These are phyloP conservation scores for Earliella scabrosa DNA, from an alignment of 1,284 basidiomycete species.

Conservation along the genomic window DNA sequence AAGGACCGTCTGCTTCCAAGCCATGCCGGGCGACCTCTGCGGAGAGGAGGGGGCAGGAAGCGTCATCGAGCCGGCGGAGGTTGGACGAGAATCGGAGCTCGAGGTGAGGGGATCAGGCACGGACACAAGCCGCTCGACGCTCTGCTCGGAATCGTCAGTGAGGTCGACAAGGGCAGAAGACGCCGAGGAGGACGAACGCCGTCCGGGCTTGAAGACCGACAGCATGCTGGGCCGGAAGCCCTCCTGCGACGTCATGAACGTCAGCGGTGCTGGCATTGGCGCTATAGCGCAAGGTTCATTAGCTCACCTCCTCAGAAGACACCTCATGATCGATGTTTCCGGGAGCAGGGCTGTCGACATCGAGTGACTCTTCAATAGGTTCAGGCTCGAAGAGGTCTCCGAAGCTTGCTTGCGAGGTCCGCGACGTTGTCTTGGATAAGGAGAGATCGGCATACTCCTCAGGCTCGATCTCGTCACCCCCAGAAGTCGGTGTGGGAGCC, in stretches of 20 bases:
- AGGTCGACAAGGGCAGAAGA: slow-evolving; percentile 24
- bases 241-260: slow-evolving; percentile 16
- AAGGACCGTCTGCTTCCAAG: slow-evolving; percentile 44
- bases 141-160: slow-evolving; percentile 32
- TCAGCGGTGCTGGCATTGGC: background rate
- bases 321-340: slow-evolving; percentile 20
- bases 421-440: slow-evolving; percentile 8
- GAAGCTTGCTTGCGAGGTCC: slow-evolving; percentile 32
- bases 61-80: slow-evolving; percentile 19
- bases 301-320: slow-evolving; percentile 26
- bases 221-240: slow-evolving; percentile 24
- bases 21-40: slow-evolving; percentile 37
- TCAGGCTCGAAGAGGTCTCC: slow-evolving; percentile 27
- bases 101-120: slow-evolving; percentile 17
- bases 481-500: slow-evolving; percentile 36
- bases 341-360: slow-evolving; percentile 8
- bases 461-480: slow-evolving; percentile 26
- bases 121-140: slow-evolving; percentile 33
- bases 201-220: slow-evolving; percentile 21
- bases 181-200: slow-evolving; percentile 23
- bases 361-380: slow-evolving; percentile 9
- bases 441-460: slow-evolving; percentile 8
- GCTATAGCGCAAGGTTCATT: background rate
- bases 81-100: slow-evolving; percentile 16
- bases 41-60: slow-evolving; percentile 12